Evolutionary conservation across 2,329 filamentous ascomycete genomes (phyloP), one percentile per base, ranked within the genome.

Genomic region (Sporothrix pallida): DNA sequence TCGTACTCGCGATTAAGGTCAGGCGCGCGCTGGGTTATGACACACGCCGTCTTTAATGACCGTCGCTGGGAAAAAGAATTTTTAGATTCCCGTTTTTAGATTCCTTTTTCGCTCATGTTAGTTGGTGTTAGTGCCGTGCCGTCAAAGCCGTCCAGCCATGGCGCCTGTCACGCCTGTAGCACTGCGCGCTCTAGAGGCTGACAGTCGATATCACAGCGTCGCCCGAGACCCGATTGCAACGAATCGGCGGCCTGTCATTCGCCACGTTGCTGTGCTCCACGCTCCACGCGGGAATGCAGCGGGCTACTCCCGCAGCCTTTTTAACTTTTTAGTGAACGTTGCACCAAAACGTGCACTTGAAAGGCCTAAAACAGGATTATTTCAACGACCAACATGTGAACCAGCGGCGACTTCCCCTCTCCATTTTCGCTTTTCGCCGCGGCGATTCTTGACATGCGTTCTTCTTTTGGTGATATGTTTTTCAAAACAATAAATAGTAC

Each of bases 241-340:
- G 72, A 76, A 76, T 76, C 72, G 73, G 72, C 71, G 44, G 15
- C 12, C 72, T 71, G 67, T 71, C 73, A 73, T 73, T 73, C 72
- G 73, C 69, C 75, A 74, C 74, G 74, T 72, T 75, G 23, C n/a
- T 20, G 52, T 20, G 9, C 7, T 17, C 52, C 26, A 3, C 58
- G 13, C 58, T 26, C 37, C 37, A 20, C 60, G n/a, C 37, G 60
- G 62, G 62, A 48, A 48, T 23, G 48, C 48, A 69, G 44, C 46
- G 26, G 63, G 65, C 62, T 17, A 17, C 62, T 20, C 37, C 62
- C 62, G 62, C 20, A 50, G 9, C 6, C 31, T 37, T 37, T 37
- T 37, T 37, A 37, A 37, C 31, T 37, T 37, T 48, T 31, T 68
- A 65, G 62, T 60, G 50, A 31, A 20, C 44, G 62, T 31, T 10